Conservation (phyloP, 2,329 filamentous ascomycete species). For the Biscogniauxia marginata region DNA sequence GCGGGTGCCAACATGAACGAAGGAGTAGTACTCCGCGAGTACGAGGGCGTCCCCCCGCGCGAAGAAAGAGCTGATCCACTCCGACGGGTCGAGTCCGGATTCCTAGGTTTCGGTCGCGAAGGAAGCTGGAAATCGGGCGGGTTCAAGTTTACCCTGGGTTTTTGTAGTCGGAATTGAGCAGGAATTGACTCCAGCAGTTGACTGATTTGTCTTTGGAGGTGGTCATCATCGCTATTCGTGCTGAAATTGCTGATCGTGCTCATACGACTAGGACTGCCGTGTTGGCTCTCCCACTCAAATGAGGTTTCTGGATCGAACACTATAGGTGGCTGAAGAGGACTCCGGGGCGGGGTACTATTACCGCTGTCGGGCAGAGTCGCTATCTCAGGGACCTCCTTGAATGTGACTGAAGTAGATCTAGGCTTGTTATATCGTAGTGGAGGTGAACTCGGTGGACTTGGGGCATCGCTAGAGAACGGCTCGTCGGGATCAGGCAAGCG, state of each 20-base stretch:
- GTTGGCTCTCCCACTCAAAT: constrained; percentile 33
- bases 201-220: constrained; percentile 77
- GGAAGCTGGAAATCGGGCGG: constrained; percentile 56
- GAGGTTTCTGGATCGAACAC: constrained; percentile 48
- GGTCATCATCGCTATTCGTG: constrained; percentile 51
- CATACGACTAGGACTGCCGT: constrained; percentile 35
- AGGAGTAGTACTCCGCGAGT: constrained; percentile 52
- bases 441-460: constrained; percentile 51
- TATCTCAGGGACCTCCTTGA: constrained; percentile 47
- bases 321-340: constrained; percentile 44
- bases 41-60: constrained; percentile 29
- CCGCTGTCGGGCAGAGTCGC: constrained; percentile 37
- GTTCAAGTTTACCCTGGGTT: constrained; percentile 53
- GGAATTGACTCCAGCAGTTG: constrained; percentile 76
- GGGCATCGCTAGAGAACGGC: constrained; percentile 35
- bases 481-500: constrained; percentile 33
- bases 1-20: constrained; percentile 66
- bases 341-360: constrained; percentile 41
- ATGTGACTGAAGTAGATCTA: constrained; percentile 41
- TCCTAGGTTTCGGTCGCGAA: constrained; percentile 42
- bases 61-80: constrained; percentile 49
- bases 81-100: constrained; percentile 45
- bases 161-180: constrained; percentile 72
- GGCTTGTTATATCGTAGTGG: constrained; percentile 37
- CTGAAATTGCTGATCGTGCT: constrained; percentile 36